Evolutionary conservation across 106 monocot genomes (phyloP).

Genomic region (Dendrobium officinale): DNA sequence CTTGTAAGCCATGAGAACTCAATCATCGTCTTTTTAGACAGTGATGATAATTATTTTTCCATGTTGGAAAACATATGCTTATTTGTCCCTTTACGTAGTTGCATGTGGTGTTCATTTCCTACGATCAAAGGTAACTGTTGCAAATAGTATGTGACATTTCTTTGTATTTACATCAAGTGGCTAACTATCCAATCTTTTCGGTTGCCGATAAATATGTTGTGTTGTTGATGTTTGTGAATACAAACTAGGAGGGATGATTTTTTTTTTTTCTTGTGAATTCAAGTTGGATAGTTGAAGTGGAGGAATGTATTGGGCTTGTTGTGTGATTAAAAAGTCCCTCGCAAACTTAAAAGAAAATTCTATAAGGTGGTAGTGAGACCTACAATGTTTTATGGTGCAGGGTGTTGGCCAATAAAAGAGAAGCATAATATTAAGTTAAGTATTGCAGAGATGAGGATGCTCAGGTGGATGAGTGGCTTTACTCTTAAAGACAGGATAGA

Average conservation of each 20-base stretch:
- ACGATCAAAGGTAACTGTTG: not conserved
- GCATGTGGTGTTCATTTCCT: not conserved
- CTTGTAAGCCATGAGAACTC: not conserved
- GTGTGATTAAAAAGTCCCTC: too few relatives aligned
- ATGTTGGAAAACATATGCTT: not conserved
- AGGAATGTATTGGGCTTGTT: too few relatives aligned
- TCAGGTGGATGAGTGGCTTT: too few relatives aligned
- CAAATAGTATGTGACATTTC: not conserved
- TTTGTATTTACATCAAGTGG: not conserved
- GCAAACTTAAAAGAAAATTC: too few relatives aligned
- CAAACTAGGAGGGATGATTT: not conserved
- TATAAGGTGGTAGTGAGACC: too few relatives aligned
- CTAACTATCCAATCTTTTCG: not conserved
- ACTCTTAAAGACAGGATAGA: too few relatives aligned
- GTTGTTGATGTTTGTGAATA: not conserved
- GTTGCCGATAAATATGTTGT: not conserved
- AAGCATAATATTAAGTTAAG: too few relatives aligned
- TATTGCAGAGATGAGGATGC: too few relatives aligned
- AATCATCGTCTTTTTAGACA: not conserved
- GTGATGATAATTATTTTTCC: not conserved
- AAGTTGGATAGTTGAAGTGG: too few relatives aligned
- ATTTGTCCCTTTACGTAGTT: not conserved
- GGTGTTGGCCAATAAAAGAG: too few relatives aligned
- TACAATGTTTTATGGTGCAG: too few relatives aligned
- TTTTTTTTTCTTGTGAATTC: not conserved